Conservation (phyloP, 768 basidiomycete species). For the Russula sp. region DNA sequence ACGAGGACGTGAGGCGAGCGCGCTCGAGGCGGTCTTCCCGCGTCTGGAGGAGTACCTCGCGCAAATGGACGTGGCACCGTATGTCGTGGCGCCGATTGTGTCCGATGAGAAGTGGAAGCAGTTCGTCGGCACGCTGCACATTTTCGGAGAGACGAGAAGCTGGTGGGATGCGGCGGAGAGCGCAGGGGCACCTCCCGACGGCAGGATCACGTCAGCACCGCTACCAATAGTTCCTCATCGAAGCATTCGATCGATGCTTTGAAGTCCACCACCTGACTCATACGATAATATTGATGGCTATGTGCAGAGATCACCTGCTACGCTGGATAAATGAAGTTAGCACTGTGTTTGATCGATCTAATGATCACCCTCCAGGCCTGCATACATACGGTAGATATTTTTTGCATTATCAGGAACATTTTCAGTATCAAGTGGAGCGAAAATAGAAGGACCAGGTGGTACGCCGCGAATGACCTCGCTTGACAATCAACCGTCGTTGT, state of each 20-base stretch:
- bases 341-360: no score
- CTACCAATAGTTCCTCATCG: not conserved
- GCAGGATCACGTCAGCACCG: not conserved
- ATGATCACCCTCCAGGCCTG: no score
- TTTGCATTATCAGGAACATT: no score
- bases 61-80: slow-evolving; percentile 15
- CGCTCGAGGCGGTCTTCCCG: slow-evolving; percentile 26
- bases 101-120: slow-evolving; percentile 22
- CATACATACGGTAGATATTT: no score
- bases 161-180: not conserved
- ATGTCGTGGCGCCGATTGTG: slow-evolving; percentile 24
- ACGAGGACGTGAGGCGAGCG: slow-evolving; percentile 26
- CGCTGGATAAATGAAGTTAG: no score
- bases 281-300: no score
- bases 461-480: no score
- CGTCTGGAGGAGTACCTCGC: slow-evolving; percentile 22
- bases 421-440: no score
- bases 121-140: not conserved
- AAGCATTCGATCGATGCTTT: slow-evolving; percentile 14
- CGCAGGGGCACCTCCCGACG: not conserved
- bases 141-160: not conserved
- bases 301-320: no score
- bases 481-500: no score
- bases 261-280: not conserved
- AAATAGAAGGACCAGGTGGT: no score